Base-by-base conservation (phyloP, 2,329 filamentous ascomycete genomes). In the Graphilbum sp. region DNA sequence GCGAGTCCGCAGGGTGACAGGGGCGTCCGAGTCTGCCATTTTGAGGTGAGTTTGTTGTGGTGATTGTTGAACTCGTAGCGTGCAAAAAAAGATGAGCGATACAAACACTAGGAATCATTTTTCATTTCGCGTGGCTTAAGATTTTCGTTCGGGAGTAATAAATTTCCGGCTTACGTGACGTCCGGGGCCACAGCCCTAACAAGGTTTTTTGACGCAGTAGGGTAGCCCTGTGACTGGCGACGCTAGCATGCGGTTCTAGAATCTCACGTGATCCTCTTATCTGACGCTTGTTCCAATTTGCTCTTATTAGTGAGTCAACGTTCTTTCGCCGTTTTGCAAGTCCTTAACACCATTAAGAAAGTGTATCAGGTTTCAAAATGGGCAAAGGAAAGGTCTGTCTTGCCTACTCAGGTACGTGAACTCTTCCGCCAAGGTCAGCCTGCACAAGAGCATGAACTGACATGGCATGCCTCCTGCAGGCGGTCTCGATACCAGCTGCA, bases 1-100 rank as follows among this genome's bases (percentile, higher is more conserved):
- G 83, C 90, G 88, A 69, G 90, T 98, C 73, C 90, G 78, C 70
- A 87, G 69, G 58, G 80, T 86, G 62, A 86, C 79, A 61, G 79
- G 68, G 56, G 67, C 66, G 62, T 84, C 79, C 60, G 67, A 66
- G 69, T 87, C 82, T 69, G 87, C 82, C 88, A 95, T 94, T 66
- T 67, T 92, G 49, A 45, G 41, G 44, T 43, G 45, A 50, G 39
- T 42, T 47, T 45, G 50, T 49, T 39, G 31, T 42, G 31, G 25
- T 37, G 30, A 32, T 16, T 10, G 7, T 5, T 5, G 30, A 32
- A 18, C 17, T 32, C n/a, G n/a, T 32, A 10, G 27, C 6, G 27
- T 12, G 27, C 7, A 12, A 25, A 25, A 25, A 12, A 29, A 29
- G 27, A 12, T 24, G 21, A 6, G 21, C n/a, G n/a, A n/a, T n/a